Percentiles rank a stretch among this genome's conserved stretches.
These are phyloP conservation scores for Cercospora canescens DNA, from an alignment of 2,329 filamentous ascomycete genomes.

Conservation along the genomic window DNA sequence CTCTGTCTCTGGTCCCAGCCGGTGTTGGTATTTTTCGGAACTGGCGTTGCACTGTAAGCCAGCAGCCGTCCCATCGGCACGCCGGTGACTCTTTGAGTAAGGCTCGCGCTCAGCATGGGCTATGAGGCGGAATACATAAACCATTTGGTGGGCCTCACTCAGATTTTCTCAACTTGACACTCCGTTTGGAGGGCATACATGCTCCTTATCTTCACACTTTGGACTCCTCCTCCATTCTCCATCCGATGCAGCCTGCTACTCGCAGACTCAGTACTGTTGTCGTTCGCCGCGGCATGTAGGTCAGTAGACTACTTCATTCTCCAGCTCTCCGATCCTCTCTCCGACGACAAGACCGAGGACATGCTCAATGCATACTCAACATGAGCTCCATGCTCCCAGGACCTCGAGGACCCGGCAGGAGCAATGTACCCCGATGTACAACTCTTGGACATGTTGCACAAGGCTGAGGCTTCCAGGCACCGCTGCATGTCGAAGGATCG, in stretches of 20 bases:
- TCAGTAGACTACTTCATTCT: no score
- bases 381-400: not conserved
- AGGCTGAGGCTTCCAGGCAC: not conserved
- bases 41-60: not conserved
- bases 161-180: not conserved
- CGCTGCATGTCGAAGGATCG: not conserved
- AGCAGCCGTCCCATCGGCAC: not conserved
- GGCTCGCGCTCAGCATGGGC: not conserved
- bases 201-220: not conserved
- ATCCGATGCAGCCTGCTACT: not conserved
- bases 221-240: not conserved
- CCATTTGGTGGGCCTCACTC: not conserved
- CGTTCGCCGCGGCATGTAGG: no score
- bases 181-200: not conserved
- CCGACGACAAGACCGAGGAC: not conserved
- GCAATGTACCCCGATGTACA: not conserved
- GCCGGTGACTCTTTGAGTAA: not conserved
- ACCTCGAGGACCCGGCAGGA: not conserved
- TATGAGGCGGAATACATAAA: not conserved
- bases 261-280: not conserved
- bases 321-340: not conserved
- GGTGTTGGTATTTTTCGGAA: not conserved
- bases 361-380: not conserved
- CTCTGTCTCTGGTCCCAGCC: not conserved
- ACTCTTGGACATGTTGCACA: not conserved